phyloP scores from a whole-genome alignment of 2,329 filamentous ascomycete genomes.

The Diaporthe capsici region DNA sequence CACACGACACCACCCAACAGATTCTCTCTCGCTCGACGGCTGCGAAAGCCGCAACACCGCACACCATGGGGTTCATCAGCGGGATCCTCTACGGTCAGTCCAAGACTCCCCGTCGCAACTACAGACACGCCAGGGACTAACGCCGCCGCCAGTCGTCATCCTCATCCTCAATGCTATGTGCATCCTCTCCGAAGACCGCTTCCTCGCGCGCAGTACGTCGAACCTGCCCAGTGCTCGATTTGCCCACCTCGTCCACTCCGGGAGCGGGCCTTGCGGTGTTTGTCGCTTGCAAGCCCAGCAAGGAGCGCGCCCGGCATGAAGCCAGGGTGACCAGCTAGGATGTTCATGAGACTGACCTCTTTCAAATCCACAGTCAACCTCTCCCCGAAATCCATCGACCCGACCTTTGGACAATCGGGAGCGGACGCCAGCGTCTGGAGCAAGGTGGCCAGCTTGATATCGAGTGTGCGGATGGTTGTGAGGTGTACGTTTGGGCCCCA shows the following conservation, averaged over 20 bases:
- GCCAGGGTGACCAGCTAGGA: background rate
- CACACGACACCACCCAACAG: background rate
- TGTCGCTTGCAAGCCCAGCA: background rate
- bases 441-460: constrained; percentile 90
- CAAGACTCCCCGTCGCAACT: background rate
- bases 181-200: constrained; percentile 94
- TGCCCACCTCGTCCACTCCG: background rate
- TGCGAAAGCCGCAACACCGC: constrained; percentile 33
- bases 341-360: constrained; percentile 41
- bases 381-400: constrained; percentile 78
- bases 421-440: constrained; percentile 85
- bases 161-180: constrained; percentile 95
- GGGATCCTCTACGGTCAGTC: constrained; percentile 80
- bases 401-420: constrained; percentile 78
- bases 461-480: constrained; percentile 92
- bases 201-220: constrained; percentile 83
- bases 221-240: background rate
- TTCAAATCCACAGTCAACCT: constrained; percentile 83
- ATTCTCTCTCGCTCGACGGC: constrained; percentile 11
- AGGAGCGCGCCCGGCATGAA: background rate
- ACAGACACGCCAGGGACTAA: constrained; percentile 29
- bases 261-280: background rate
- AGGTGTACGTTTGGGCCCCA: constrained; percentile 77
- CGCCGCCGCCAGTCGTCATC: constrained; percentile 73
- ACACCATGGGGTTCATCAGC: constrained; percentile 77